phyloP scores from a whole-genome alignment of 2,329 filamentous ascomycete genomes.

The Incumbomyces lentus region DNA sequence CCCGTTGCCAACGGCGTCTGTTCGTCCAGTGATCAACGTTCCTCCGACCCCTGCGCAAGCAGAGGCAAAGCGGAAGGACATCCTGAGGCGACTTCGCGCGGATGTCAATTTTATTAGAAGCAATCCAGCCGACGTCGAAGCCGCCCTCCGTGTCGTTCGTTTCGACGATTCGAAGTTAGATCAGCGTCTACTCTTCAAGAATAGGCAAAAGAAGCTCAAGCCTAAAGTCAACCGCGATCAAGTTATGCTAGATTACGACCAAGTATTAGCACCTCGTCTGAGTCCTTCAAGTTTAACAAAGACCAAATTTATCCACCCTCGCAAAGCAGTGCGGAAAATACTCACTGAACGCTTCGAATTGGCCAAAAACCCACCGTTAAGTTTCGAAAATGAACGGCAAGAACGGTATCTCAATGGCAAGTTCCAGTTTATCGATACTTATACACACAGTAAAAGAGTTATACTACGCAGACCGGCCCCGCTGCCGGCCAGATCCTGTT shows the following conservation, averaged over 20 bases:
- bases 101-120: constrained; percentile 6
- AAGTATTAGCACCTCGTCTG: background rate
- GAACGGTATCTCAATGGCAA: constrained; percentile 16
- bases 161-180: constrained; percentile 11
- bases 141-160: constrained; percentile 10
- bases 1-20: background rate
- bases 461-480: constrained; percentile 1
- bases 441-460: constrained; percentile 15
- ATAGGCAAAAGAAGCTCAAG: constrained; percentile 12
- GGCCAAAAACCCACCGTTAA: constrained; percentile 7
- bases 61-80: constrained; percentile 3
- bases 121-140: constrained; percentile 10
- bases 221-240: constrained; percentile 3
- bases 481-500: background rate
- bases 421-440: constrained; percentile 19
- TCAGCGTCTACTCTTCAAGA: background rate
- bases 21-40: background rate
- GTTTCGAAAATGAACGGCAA: constrained; percentile 18
- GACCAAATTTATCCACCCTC: constrained; percentile 11
- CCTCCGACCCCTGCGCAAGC: background rate
- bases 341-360: constrained; percentile 16
- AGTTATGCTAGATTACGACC: constrained; percentile 5
- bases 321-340: constrained; percentile 10
- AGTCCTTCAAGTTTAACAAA: background rate
- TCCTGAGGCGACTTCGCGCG: constrained; percentile 11